Conservation (phyloP, 2,329 filamentous ascomycete species). For the Epichloe elymi region DNA sequence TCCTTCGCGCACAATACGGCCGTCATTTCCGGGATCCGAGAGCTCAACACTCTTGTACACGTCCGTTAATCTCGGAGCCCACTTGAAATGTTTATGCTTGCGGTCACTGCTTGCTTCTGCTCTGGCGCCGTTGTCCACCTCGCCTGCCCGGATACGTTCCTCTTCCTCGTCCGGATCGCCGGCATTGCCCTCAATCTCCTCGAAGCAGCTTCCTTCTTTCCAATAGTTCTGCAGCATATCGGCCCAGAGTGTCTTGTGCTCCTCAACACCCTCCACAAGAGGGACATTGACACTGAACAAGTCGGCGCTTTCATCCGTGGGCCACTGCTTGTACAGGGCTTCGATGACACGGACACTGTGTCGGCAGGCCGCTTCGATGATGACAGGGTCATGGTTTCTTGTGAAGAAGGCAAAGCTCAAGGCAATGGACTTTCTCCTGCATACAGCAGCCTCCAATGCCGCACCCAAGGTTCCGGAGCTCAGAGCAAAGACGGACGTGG, state of each 20-base stretch:
- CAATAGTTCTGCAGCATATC: slow-evolving; percentile 85
- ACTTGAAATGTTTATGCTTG: slow-evolving; percentile 83
- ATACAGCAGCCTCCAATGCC: slow-evolving; percentile 65
- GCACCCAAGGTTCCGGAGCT: slow-evolving; percentile 67
- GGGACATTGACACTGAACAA: slow-evolving; percentile 91
- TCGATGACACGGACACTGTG: slow-evolving; percentile 69
- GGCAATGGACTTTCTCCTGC: slow-evolving; percentile 59
- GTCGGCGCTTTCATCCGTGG: slow-evolving; percentile 50
- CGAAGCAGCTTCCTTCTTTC: slow-evolving; percentile 73
- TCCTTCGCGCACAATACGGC: slow-evolving; percentile 81
- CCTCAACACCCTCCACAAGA: slow-evolving; percentile 60
- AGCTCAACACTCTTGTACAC: slow-evolving; percentile 80
- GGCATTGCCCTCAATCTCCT: slow-evolving; percentile 57
- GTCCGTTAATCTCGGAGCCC: slow-evolving; percentile 77
- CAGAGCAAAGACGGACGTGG: slow-evolving; percentile 65
- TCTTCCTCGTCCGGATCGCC: slow-evolving; percentile 59
- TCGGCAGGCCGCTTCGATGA: slow-evolving; percentile 65
- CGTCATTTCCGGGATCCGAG: slow-evolving; percentile 71
- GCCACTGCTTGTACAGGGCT: slow-evolving; percentile 65
- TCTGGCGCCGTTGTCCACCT: slow-evolving; percentile 19
- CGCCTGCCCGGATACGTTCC: slow-evolving; percentile 54
- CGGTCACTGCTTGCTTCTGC: slow-evolving; percentile 29
- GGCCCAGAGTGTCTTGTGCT: slow-evolving; percentile 66
- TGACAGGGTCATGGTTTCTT: slow-evolving; percentile 65
- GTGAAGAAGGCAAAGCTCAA: slow-evolving; percentile 85